A percentile compares a stretch with the other conserved stretches of the same genome.
Conservation (phyloP, 2,329 filamentous ascomycete genomes). For the Trichoderma sp. region DNA sequence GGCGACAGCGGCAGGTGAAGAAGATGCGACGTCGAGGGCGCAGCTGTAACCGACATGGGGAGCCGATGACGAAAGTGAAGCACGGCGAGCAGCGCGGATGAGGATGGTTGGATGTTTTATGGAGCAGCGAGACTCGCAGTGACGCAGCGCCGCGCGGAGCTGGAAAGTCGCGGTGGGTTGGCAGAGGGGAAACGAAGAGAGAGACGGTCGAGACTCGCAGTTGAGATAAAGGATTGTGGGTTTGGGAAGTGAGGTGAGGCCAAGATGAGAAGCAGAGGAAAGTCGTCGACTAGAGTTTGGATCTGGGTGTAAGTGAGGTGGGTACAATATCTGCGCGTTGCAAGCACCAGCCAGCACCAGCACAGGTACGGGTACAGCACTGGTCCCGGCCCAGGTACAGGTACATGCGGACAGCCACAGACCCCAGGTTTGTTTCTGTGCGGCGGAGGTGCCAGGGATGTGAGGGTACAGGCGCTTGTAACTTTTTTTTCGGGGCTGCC, state of each 20-base stretch:
- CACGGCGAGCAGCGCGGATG: neutral
- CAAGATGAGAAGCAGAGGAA: slow-evolving; percentile 20
- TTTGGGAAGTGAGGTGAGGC: slow-evolving; percentile 14
- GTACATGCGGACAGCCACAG: slow-evolving; percentile 19
- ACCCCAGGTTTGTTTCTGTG: slow-evolving; percentile 26
- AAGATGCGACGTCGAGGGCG: slow-evolving; percentile 33
- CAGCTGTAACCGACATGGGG: slow-evolving; percentile 40
- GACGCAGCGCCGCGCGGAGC: slow-evolving; percentile 26
- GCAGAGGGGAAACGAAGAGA: neutral
- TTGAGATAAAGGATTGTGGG: slow-evolving; percentile 10
- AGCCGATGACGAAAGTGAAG: slow-evolving; percentile 21
- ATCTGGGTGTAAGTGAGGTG: slow-evolving; percentile 15
- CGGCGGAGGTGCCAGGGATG: neutral
- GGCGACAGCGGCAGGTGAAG: slow-evolving; percentile 33
- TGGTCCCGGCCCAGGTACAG: neutral
- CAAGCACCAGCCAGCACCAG: neutral
- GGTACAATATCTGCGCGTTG: slow-evolving; percentile 20
- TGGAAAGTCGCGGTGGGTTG: neutral
- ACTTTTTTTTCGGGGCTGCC: neutral
- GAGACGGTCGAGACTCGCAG: neutral
- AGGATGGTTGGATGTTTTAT: neutral
- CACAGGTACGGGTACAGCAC: neutral
- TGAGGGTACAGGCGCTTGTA: neutral
- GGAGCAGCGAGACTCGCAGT: slow-evolving; percentile 10
- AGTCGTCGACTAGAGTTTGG: slow-evolving; percentile 12